Base-by-base conservation (phyloP, 306 rosid species). In the Cucurbita moschata region DNA sequence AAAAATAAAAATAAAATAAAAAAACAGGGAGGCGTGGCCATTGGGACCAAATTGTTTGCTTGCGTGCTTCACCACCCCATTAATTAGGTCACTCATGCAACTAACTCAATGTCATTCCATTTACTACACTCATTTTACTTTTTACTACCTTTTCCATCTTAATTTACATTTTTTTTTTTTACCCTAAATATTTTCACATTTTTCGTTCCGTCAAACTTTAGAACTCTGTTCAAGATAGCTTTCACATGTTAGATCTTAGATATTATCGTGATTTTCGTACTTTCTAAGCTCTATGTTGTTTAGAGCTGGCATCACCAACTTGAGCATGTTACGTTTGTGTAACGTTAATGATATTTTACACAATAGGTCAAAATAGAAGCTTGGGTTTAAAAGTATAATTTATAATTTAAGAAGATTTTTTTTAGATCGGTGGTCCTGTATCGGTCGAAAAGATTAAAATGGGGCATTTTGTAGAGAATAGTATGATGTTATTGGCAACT, bases 61-160 rank as follows among this genome's bases (percentile, higher is more conserved):
- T 67, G 72, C 10, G 13, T 67, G 72, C 40, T 44, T 67, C 40
- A 38, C 69, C 8, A 10, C 69, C 7, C 49, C 49, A 63, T 63
- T 63, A 39, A 39, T 63, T 63, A 63, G 69, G 69, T 39, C 69
- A 63, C 69, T 63, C 69, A 63, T 63, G 26, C 68, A 66, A 66
- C 72, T 67, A 67, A 67, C 72, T 67, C 40, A 46, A 67, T 67
- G 40, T 53, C 35, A 67, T 67, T 67, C 72, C 55, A 67, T 46
- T 67, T 67, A 67, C 72, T 67, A 64, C 38, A 15, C 49, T 39
- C 46, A 12, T 67, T 49, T 44, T 65, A 14, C 55, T 66, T 67
- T 67, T 67, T 46, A 46, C 11, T 67, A 46, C 72, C 37, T 67
- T 67, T 64, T 40, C 11, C 54, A 67, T 64, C 40, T 18, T 11